Base-by-base conservation (phyloP, 495 filamentous ascomycete species). In the Ramalina intermedia region DNA sequence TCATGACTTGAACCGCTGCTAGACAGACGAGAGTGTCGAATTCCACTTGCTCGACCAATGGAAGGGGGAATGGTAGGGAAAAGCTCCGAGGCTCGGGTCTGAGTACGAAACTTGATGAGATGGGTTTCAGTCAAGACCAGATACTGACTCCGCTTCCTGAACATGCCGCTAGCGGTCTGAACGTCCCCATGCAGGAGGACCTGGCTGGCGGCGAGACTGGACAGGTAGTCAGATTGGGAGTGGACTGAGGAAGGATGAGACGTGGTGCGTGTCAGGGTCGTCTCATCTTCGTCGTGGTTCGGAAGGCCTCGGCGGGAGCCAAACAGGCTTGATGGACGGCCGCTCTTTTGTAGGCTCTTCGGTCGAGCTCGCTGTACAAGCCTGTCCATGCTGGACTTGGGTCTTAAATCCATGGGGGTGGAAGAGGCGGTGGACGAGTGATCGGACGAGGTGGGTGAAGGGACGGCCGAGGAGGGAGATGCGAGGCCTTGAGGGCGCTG, bases 111-210 rank as follows among this genome's bases (percentile, higher is more conserved):
- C 41, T 86, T 80, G 50, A 94, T 61, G 37, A 98, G 61, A 62
- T 94, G 82, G 21, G 78, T 78, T 41, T 89, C 80, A 9, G 89
- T 96, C 35, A 96, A 72, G n/a, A 95, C 91, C 27, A 96, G 67
- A 55, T 87, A 96, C 52, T 93, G 87, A 57, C 78, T 84, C 66
- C 85, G 89, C 61, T 85, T 83, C 61, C 85, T 76, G 62, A 95
- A 79, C 64, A 94, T 74, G 39, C 83, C 78, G 24, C 80, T 77
- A 33, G 84, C 85, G 1, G 82, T 81, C 63, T 94, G 86, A 21
- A 93, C 74, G 53, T 87, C 79, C 3, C 86, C 86, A 63, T 82
- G 75, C 49, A 84, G 75, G 14, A 81, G 56, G 29, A 82, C 74
- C 43, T 41, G 47, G 39, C 39, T 51, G 29, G 23, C 41, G 24